Conservation (phyloP, 169 alveolate species). For the Plasmodium vinckei region DNA sequence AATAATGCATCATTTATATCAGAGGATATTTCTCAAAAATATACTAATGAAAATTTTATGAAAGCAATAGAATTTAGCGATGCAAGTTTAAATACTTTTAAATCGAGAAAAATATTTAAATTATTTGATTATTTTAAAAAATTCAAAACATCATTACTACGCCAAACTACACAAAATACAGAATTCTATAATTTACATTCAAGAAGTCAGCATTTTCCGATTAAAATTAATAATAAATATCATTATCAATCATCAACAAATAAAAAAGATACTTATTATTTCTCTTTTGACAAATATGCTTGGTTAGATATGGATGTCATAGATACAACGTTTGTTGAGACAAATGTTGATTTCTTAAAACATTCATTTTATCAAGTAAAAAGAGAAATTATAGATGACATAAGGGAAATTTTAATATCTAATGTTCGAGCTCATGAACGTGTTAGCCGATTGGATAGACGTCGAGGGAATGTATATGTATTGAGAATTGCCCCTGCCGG, state of each 20-base stretch:
- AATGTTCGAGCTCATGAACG: slow-evolving; percentile 90
- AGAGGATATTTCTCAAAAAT: slow-evolving; percentile 26
- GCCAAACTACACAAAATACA: slow-evolving; percentile 19
- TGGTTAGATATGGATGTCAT: slow-evolving; percentile 93
- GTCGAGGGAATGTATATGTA: slow-evolving; percentile 92
- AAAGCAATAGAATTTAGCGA: slow-evolving; percentile 69
- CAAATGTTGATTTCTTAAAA: slow-evolving; percentile 87
- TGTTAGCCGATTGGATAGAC: slow-evolving; percentile 87
- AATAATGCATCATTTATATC: slow-evolving; percentile 48
- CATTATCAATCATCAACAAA: slow-evolving; percentile 3
- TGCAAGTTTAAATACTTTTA: slow-evolving; percentile 65
- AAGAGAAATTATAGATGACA: slow-evolving; percentile 91
- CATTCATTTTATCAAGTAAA: slow-evolving; percentile 91
- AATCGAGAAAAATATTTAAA: slow-evolving; percentile 53
- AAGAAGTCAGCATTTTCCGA: slow-evolving; percentile 13
- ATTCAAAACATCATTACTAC: slow-evolving; percentile 28
- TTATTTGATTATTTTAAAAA: slow-evolving; percentile 41
- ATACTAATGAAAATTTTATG: slow-evolving; percentile 56
- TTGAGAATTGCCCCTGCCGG: slow-evolving; percentile 89
- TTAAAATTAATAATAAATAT: slow-evolving; percentile 20
- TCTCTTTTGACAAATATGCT: slow-evolving; percentile 76
- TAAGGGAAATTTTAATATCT: slow-evolving; percentile 88
- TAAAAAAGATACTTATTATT: slow-evolving; percentile 55
- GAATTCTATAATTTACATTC: slow-evolving; percentile 45
- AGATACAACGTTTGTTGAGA: slow-evolving; percentile 91